Percentiles rank a stretch among this genome's conserved stretches.
These are phyloP conservation scores for Candolleomyces aberdarensis DNA, from an alignment of 768 basidiomycete genomes.

Conservation along the genomic window DNA sequence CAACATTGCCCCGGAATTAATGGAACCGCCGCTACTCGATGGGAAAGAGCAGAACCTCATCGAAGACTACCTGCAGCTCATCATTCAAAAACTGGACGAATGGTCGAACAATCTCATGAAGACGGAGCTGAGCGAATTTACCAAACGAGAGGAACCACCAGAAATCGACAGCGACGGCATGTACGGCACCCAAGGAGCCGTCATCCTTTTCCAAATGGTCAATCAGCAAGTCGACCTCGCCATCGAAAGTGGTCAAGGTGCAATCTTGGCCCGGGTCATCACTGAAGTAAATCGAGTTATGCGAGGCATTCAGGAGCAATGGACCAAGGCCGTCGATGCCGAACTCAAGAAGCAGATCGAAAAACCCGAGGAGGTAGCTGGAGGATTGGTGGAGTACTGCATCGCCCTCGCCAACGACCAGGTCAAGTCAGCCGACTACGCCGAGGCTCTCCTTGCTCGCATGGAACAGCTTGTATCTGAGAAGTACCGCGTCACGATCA, in stretches of 20 bases:
- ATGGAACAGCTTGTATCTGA: slow-evolving; percentile 90
- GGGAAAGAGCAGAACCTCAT: slow-evolving; percentile 93
- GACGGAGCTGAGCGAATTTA: slow-evolving; percentile 84
- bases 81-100: slow-evolving; percentile 93
- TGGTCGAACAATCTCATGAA: slow-evolving; percentile 95
- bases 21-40: slow-evolving; percentile 89
- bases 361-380: slow-evolving; percentile 82
- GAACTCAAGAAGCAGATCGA: slow-evolving; percentile 88
- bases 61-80: slow-evolving; percentile 92
- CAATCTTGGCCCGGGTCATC: slow-evolving; percentile 87
- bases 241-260: slow-evolving; percentile 92
- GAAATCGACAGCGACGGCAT: slow-evolving; percentile 86
- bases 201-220: slow-evolving; percentile 97
- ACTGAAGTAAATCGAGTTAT: slow-evolving; percentile 87
- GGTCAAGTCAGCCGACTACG: slow-evolving; percentile 92
- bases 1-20: slow-evolving; percentile 71
- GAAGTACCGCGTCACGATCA: slow-evolving; percentile 83
- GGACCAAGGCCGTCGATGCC: slow-evolving; percentile 76
- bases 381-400: slow-evolving; percentile 92
- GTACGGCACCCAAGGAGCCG: slow-evolving; percentile 88
- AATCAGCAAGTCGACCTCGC: slow-evolving; percentile 96
- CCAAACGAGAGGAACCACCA: slow-evolving; percentile 77
- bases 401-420: slow-evolving; percentile 98
- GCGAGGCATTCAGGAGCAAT: slow-evolving; percentile 83
- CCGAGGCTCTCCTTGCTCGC: slow-evolving; percentile 80